These are phyloP conservation scores for Macaranga tanarius DNA, from an alignment of 441 rosid species.

Conservation along the genomic window DNA sequence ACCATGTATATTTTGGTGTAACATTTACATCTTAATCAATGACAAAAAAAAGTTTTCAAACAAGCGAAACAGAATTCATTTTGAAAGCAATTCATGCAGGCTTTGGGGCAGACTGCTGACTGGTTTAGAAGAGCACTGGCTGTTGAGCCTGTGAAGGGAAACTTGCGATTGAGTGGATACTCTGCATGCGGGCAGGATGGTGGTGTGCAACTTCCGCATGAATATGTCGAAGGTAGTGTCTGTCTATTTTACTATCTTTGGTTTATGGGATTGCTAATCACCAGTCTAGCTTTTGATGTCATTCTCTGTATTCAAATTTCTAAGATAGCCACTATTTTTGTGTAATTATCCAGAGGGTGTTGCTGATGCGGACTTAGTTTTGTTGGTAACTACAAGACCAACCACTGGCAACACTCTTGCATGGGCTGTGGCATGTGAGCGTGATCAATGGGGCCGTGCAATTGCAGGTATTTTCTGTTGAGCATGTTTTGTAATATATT, in stretches of 20 bases:
- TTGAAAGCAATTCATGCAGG: constrained; percentile 49
- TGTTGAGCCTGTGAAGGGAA: constrained; percentile 98
- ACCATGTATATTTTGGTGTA: neutral
- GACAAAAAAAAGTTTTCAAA: too few species aligned
- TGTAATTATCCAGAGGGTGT: constrained; percentile 68
- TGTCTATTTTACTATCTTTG: constrained; percentile 17
- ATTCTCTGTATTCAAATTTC: constrained; percentile 1
- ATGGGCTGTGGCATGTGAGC: constrained; percentile 99
- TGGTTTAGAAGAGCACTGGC: constrained; percentile 95
- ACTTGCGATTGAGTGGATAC: constrained; percentile 94
- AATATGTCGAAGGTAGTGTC: constrained; percentile 83
- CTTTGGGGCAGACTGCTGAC: constrained; percentile 91
- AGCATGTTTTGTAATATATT: neutral
- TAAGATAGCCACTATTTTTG: constrained; percentile 6
- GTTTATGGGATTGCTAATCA: constrained; percentile 14
- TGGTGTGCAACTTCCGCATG: constrained; percentile 95
- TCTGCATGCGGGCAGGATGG: constrained; percentile 99
- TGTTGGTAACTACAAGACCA: constrained; percentile 96
- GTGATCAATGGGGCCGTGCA: constrained; percentile 99
- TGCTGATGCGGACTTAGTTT: constrained; percentile 86
- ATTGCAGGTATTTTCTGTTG: constrained; percentile 64
- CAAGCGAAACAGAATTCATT: neutral
- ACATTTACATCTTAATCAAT: neutral
- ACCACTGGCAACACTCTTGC: constrained; percentile 99
- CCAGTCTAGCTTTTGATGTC: neutral